Base-by-base conservation (phyloP, 2,329 filamentous ascomycete species). In the Pestalotiopsis sp. region DNA sequence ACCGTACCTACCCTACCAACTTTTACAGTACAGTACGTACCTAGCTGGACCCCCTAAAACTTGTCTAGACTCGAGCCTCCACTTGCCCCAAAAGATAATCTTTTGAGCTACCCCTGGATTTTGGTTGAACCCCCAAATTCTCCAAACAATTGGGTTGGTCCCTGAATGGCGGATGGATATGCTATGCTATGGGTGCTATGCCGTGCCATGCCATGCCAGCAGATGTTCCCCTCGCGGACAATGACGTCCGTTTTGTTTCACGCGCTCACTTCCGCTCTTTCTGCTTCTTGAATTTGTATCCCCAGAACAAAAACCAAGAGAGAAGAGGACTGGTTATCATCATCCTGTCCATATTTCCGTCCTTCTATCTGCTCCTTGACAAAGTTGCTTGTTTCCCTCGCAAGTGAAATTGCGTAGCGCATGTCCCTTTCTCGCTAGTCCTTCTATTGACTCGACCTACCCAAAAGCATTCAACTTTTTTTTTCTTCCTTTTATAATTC, bases 111-210 rank as follows among this genome's bases (percentile, higher is more conserved):
- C 61, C 61, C 61, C 61, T 64, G 61, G 61, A 45, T 52, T 52
- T 25, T 17, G 39, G 39, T 59, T 36, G 57, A 27, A 36, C 27
- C 57, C 61, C 61, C 61, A 36, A 64, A 64, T 52, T 64, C 61
- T 64, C 61, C 61, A 64, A 64, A 31, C 61, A 27, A 64, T 49
- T 45, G 61, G 23, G 41, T 64, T 64, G 61, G 61, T 64, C 61
- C 61, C 61, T 64, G 39, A 20, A 64, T 64, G n/a, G 38, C 17
- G 36, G 6, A 36, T 36, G 31, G 31, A 36, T 36, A 36, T 36
- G 31, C 31, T 36, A 27, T 27, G 27, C 27, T 31, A 31, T 31
- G 27, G 27, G 27, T 36, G 31, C 31, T 36, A 36, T 36, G 31
- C 31, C 31, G 6, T 36, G 31, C 31, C 31, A 36, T 36, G 31